Conservation (phyloP, 148 eudicot genomes). For the Dianthus caryophyllus region DNA sequence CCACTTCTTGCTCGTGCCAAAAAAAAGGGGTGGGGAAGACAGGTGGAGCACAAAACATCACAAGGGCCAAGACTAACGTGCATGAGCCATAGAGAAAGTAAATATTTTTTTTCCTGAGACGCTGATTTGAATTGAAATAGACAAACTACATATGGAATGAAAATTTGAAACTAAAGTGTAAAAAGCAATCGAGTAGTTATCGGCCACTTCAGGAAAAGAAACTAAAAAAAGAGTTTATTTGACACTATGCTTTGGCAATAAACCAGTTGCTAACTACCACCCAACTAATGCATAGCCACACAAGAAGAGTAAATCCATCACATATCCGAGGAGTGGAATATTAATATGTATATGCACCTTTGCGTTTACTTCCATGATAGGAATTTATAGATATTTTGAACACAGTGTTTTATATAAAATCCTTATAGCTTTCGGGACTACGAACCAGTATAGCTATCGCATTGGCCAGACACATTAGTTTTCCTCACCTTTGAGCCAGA, state of each 20-base stretch:
- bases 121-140: not conserved
- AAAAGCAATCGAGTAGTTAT: not conserved
- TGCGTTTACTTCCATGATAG: not conserved
- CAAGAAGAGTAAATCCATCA: not conserved
- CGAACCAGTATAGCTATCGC: not conserved
- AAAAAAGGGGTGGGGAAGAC: not conserved
- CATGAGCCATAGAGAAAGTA: not conserved
- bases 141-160: slow-evolving; percentile 7
- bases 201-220: not conserved
- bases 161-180: not conserved
- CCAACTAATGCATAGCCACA: not conserved
- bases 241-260: not conserved
- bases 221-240: not conserved
- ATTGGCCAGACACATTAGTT: not conserved
- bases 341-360: not conserved
- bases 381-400: not conserved
- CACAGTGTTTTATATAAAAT: not conserved
- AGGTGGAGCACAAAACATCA: not conserved
- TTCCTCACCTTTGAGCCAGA: too few relatives aligned
- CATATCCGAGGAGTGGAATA: not conserved
- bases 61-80: not conserved
- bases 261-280: not conserved
- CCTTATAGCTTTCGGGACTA: not conserved
- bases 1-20: not conserved
- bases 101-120: not conserved